Base-by-base conservation (phyloP, 352 stramenopile genomes). In the Albugo laibachii region DNA sequence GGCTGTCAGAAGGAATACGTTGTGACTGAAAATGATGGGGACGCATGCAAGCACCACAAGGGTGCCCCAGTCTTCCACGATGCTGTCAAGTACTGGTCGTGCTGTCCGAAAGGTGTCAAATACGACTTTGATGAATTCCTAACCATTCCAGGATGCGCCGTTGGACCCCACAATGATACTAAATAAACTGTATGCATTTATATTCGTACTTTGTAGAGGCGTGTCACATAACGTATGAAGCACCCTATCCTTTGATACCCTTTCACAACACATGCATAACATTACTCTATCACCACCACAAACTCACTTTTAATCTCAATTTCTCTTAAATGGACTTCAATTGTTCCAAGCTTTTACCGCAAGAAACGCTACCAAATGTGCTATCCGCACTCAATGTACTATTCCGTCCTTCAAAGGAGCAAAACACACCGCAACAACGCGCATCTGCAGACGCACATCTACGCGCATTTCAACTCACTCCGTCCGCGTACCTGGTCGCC, bases 121-220 rank as follows among this genome's bases (percentile, higher is more conserved):
- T 96, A 95, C 70, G 83, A 96, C 59, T 96, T 95, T 62, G 84
- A 96, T 27, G 85, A 83, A 46, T 96, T 96, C 59, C 66, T 95
- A 15, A 67, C 91, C 49, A 69, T 96, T 13, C 71, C 77, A 1
- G 83, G 82, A 36, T 95, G 86, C 54, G 66, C 80, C 15, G 71
- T 63, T n/a, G 77, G 73, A 19, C 66, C 74, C 36, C 86, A 95
- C 49, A 61, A 76, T 46, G 80, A 94, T 48, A 54, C 68, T 44
- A 85, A 82, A 31, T 31, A 31, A 31, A 31, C 24, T 31, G 24
- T 31, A 3, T 31, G 24, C 3, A 8, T 31, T 31, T 31, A 31
- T 31, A 31, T 10, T 8, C 24, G 24, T 31, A 31, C 24, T 31
- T 31, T 31, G 24, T 31, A 31, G 24, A 31, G 24, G 8, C 3